Conservation (phyloP, 2,329 filamentous ascomycete genomes). For the Orbilia brochopaga region DNA sequence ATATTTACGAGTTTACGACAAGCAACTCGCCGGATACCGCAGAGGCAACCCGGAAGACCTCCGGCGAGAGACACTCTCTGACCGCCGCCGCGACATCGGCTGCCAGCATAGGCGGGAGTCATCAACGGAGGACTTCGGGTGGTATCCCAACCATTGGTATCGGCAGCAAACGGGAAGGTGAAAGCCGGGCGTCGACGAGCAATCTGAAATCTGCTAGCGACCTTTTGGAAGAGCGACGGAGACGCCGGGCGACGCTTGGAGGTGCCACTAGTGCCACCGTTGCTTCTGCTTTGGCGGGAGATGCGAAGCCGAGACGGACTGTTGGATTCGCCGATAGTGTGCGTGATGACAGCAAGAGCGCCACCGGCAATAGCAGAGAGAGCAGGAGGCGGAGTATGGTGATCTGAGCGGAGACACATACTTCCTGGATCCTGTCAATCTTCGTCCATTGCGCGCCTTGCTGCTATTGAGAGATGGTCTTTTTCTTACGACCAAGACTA, state of each 20-base stretch:
- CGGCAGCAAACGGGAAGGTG: conserved; percentile 24
- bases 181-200: neutral
- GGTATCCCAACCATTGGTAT: conserved; percentile 31
- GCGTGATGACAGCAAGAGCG: conserved; percentile 12
- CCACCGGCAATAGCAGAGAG: conserved; percentile 11
- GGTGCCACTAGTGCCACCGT: conserved; percentile 14
- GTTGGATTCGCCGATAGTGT: conserved; percentile 23
- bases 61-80: conserved; percentile 14
- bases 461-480: too few relatives aligned
- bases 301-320: conserved; percentile 23
- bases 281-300: conserved; percentile 5
- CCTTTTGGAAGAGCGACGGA: conserved; percentile 39
- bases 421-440: too few relatives aligned
- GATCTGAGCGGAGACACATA: conserved; percentile 14
- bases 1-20: conserved; percentile 38
- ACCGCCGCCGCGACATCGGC: neutral
- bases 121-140: conserved; percentile 42
- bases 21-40: conserved; percentile 18
- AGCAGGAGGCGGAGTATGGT: conserved; percentile 37
- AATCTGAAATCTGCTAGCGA: conserved; percentile 41
- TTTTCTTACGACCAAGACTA: conserved; percentile 3
- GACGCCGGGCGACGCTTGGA: conserved; percentile 32
- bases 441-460: too few relatives aligned
- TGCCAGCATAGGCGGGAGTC: conserved; percentile 14
- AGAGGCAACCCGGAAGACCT: conserved; percentile 12